Evolutionary conservation across 169 alveolate species (phyloP), one percentile per base, ranked within the genome.

Genomic region (Plasmodium sp.): DNA sequence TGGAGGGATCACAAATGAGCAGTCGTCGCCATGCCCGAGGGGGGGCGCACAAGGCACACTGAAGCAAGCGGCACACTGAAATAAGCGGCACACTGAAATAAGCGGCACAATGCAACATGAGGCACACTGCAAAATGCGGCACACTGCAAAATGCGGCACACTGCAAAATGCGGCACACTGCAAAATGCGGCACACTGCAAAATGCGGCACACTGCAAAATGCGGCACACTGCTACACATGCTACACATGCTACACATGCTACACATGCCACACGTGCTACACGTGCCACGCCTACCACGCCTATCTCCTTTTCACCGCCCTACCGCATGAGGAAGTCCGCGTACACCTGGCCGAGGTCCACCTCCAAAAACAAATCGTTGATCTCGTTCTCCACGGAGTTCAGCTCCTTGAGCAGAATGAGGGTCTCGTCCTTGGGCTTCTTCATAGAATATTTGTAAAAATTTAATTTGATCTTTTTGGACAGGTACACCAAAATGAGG

Each of bases 391-490:
- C 83, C 2, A 92, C 84, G 72, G 91, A 56, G 62, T 92, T 92
- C 43, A 92, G 48, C 80, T 92, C 95, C 41, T 92, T 92, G 73
- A 92, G 43, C 58, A 92, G 75, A 73, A 92, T 81, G 39, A 72
- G 74, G 34, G 95, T 92, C 56, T 71, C 95, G n/a, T 92, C 95
- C 33, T 77, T 92, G 0, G 95, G 77, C 39, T 92, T 92, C 36
- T 92, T 92, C 95, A 92, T 92, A 5, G 95, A 81, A 31, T 92
- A 92, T 82, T 92, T 92, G 75, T 81, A 92, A 73, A 92, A 92
- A 81, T 92, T 92, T 7, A 81, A 45, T 82, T 92, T 92, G n/a
- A 92, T 92, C 81, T 92, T 92, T 81, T 56, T 92, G 16, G 95
- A 48, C 27, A 92, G 56, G 18, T 92, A 92, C 2, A 92, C 85